Evolutionary conservation across 495 filamentous ascomycete genomes (phyloP), one percentile per base, ranked within the genome.

Genomic region (Corynascus novoguineensis): DNA sequence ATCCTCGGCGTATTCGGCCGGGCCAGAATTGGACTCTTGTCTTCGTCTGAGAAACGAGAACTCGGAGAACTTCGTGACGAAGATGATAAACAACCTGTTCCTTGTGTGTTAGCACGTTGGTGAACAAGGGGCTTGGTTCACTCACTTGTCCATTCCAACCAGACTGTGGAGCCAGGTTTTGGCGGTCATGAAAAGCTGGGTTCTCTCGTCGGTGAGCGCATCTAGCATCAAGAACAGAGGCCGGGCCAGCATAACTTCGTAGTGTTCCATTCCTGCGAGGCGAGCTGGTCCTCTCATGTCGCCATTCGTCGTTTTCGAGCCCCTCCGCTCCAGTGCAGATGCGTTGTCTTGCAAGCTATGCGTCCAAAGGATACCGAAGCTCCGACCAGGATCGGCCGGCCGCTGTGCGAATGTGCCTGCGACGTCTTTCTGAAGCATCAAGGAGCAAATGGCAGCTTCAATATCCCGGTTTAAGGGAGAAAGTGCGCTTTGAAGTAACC

Each of bases 181-280:
- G 21, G 88, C 83, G 52, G 86, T 86, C 67, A 88, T 83, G 34
- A 83, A 90, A 29, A 87, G 67, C 63, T 92, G 89, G 11, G 82
- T 84, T 24, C 81, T 80, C 60, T 86, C 86, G 50, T 92, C 86
- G 21, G 78, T 69, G 0, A 96, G 75, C 11, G 87, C 80, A 68
- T 97, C 92, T 32, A 97, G 76, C 57, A 95, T 78, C 29, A 95
- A 73, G 54, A 96, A 86, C 31, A 96, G 68, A 1, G 92, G 92
- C 17, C 90, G 81, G 7, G 87, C 86, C 42, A 97, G 78, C 75
- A 96, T 83, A 4, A 86, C 77, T 55, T 87, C 78, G 59, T 81
- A 86, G 37, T 78, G 68, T 27, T 76, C 75, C 67, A 68, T 73
- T 17, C 79, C 76, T 14, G 74, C 67, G 11, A 82, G 68, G 35